Evolutionary conservation across 1,284 basidiomycete species (phyloP).

Genomic region (Fomes fomentarius): DNA sequence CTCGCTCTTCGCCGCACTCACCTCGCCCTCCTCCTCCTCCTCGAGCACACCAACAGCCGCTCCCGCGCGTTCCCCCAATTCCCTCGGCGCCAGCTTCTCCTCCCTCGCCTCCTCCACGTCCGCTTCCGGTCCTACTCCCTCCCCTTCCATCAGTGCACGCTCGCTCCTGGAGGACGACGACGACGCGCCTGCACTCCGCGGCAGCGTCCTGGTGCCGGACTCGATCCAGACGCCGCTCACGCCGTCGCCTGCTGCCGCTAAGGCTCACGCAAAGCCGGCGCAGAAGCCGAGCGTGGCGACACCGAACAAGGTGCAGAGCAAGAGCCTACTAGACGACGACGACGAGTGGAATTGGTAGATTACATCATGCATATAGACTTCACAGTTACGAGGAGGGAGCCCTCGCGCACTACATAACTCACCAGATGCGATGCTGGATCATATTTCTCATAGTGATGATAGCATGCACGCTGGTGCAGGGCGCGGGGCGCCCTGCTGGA

Average conservation of each 20-base stretch:
- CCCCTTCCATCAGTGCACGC: constrained; percentile 10
- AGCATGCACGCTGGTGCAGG: background rate
- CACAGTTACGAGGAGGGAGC: background rate
- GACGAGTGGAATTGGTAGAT: constrained; percentile 67
- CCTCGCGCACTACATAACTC: no score
- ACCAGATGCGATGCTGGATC: background rate
- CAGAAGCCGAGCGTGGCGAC: constrained; percentile 11
- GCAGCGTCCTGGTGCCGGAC: constrained; percentile 37
- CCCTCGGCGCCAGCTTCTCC: no score
- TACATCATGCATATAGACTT: constrained; percentile 1
- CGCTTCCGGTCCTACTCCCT: constrained; percentile 24
- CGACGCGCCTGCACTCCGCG: constrained; percentile 26
- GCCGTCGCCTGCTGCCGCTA: background rate
- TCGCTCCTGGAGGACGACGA: constrained; percentile 48
- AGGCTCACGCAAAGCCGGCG: background rate
- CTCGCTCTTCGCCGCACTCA: constrained; percentile 55
- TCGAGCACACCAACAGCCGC: constrained; percentile 16
- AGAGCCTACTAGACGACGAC: constrained; percentile 42
- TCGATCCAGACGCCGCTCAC: constrained; percentile 21
- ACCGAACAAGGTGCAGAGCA: constrained; percentile 13
- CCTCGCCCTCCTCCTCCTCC: constrained; percentile 30
- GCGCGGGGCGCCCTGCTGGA: constrained; percentile 12
- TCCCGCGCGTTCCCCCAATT: no score
- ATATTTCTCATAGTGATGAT: background rate
- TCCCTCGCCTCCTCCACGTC: constrained; percentile 27